Conservation (phyloP, 202 grass and related monocot genomes). For the Hordeum pubiflorum region DNA sequence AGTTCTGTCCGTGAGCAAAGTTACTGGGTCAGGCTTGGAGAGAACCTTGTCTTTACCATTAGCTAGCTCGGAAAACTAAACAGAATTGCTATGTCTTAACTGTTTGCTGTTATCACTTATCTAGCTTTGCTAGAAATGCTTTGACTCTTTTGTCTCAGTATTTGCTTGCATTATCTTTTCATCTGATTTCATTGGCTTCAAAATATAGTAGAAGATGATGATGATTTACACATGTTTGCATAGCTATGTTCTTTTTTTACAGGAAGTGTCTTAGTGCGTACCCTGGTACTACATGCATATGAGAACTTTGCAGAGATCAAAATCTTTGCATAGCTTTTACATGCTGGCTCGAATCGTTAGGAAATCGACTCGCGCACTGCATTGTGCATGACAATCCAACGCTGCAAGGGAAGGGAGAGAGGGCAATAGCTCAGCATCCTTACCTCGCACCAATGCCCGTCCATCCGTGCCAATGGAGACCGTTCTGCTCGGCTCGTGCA, state of each 20-base stretch:
- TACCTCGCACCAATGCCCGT: background rate
- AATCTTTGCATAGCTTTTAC: background rate
- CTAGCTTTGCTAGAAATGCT: slow-evolving; percentile 16
- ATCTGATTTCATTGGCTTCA: slow-evolving; percentile 1
- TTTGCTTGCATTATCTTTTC: background rate
- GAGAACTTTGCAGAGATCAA: background rate
- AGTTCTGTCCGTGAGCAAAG: background rate
- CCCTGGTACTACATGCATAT: background rate
- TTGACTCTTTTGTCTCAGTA: background rate
- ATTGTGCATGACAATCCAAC: background rate
- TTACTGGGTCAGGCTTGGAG: background rate
- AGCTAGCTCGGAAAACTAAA: background rate
- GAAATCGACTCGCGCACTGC: background rate
- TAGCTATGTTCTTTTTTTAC: background rate
- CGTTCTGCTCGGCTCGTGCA: background rate
- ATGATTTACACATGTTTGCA: background rate
- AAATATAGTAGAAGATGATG: background rate
- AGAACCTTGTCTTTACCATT: slow-evolving; percentile 10
- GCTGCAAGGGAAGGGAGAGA: background rate
- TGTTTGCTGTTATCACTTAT: slow-evolving; percentile 10
- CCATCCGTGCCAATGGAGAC: background rate
- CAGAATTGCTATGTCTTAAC: background rate
- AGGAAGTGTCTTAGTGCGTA: background rate
- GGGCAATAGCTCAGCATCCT: background rate
- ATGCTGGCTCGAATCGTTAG: background rate